Percentiles rank a stretch among this genome's conserved stretches.
These are phyloP conservation scores for Astragalus glycyphyllos DNA, from an alignment of 306 rosid species.

Conservation along the genomic window DNA sequence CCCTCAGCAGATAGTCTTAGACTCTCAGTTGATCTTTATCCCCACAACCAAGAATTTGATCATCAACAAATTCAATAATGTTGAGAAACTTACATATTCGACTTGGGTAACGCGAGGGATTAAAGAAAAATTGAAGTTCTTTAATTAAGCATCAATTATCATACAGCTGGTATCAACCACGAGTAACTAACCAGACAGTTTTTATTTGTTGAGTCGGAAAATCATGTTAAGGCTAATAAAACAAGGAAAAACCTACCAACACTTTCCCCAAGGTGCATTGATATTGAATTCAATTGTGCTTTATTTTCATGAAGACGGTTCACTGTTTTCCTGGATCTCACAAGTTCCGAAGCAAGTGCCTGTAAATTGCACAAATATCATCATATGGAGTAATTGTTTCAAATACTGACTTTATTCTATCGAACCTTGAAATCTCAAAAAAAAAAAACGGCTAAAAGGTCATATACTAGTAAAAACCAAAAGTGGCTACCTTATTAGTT, in stretches of 20 bases:
- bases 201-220: neutral
- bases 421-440: conserved; percentile 25
- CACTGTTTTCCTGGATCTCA: conserved; percentile 86
- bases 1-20: conserved; percentile 19
- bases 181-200: conserved; percentile 16
- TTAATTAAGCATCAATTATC: conserved; percentile 17
- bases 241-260: conserved; percentile 70
- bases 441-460: neutral
- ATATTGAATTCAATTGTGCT: conserved; percentile 94
- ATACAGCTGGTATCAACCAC: conserved; percentile 17
- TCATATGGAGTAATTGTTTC: neutral
- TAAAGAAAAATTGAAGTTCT: conserved; percentile 21
- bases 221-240: conserved; percentile 3
- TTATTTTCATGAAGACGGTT: conserved; percentile 92
- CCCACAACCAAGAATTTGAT: conserved; percentile 10
- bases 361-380: conserved; percentile 51
- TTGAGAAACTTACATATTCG: conserved; percentile 1
- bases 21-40: neutral
- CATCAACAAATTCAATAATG: conserved; percentile 23
- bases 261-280: conserved; percentile 99
- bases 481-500: conserved; percentile 25
- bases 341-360: conserved; percentile 93
- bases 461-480: conserved; percentile 27
- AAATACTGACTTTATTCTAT: neutral
- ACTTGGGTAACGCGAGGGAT: conserved; percentile 17